These are phyloP conservation scores for Microbotryomycetes sp. DNA, from an alignment of 1,284 basidiomycete genomes.

Conservation along the genomic window DNA sequence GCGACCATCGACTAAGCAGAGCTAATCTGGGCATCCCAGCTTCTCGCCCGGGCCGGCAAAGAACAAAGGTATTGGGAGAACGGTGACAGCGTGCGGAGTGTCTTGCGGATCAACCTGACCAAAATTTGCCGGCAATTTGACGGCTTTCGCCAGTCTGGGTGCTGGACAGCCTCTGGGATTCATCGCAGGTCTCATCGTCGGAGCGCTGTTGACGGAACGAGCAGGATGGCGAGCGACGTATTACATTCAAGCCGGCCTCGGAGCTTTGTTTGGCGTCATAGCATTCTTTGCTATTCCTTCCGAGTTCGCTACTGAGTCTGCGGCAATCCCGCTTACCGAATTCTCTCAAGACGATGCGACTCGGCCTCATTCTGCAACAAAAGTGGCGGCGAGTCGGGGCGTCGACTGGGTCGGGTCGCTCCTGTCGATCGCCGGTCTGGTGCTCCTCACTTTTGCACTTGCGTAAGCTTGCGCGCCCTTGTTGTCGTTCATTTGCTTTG, in stretches of 20 bases:
- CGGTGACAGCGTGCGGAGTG: too few species aligned
- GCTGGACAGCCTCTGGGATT: slow-evolving; percentile 10
- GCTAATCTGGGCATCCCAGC: neutral
- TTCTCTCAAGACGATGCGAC: slow-evolving; percentile 8
- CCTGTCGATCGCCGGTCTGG: slow-evolving; percentile 63
- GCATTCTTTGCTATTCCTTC: slow-evolving; percentile 54
- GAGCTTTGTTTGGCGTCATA: slow-evolving; percentile 49
- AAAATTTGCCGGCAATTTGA: too few species aligned
- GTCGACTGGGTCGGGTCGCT: slow-evolving; percentile 77
- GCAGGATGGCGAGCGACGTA: slow-evolving; percentile 46
- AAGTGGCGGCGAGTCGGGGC: too few species aligned
- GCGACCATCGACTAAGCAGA: neutral
- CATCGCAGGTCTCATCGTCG: slow-evolving; percentile 2
- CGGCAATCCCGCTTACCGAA: slow-evolving; percentile 1
- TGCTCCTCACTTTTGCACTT: slow-evolving; percentile 69
- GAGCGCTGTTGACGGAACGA: neutral
- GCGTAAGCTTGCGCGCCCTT: slow-evolving; percentile 64
- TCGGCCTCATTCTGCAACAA: slow-evolving; percentile 44
- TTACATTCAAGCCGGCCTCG: slow-evolving; percentile 53
- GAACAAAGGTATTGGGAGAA: slow-evolving; percentile 1
- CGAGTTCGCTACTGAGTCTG: slow-evolving; percentile 37
- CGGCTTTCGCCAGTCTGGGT: slow-evolving; percentile 1
- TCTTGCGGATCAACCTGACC: too few species aligned
- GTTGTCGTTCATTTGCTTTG: too few species aligned
- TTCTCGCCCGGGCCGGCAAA: slow-evolving; percentile 1